Evolutionary conservation across 306 rosid genomes (phyloP).

Genomic region (Vigna unguiculata): DNA sequence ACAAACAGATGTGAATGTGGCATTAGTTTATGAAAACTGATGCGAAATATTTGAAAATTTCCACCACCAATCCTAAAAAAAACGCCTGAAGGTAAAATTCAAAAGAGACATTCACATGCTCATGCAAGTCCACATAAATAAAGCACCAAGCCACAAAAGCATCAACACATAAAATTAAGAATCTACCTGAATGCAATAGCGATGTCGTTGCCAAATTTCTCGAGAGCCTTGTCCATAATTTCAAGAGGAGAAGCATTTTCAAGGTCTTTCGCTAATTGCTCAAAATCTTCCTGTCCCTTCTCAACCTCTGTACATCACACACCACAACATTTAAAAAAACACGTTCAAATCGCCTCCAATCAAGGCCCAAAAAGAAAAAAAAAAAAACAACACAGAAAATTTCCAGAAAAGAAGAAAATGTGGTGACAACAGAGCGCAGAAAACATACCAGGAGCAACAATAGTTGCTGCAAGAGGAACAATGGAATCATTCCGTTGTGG

Average conservation of each 20-base stretch:
- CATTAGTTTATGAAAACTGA: not conserved
- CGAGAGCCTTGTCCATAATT: conserved; percentile 84
- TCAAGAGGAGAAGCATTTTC: conserved; percentile 90
- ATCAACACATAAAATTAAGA: not conserved
- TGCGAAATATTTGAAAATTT: not conserved
- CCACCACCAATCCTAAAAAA: not conserved
- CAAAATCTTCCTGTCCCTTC: conserved; percentile 65
- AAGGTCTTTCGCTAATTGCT: conserved; percentile 66
- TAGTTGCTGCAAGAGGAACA: conserved; percentile 69
- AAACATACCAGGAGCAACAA: conserved; percentile 63
- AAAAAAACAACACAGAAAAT: not conserved
- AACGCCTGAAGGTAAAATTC: not conserved
- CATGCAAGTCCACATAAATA: not conserved
- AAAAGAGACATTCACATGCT: not conserved
- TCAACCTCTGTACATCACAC: conserved; percentile 66
- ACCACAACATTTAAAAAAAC: conserved; percentile 15
- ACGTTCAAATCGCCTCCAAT: conserved; percentile 14
- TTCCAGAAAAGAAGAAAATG: not conserved
- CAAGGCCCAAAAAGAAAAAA: not conserved
- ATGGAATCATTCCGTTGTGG: conserved; percentile 61
- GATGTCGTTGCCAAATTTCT: conserved; percentile 80
- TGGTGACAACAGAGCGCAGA: not conserved
- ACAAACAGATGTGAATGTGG: not conserved
- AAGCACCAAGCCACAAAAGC: not conserved
- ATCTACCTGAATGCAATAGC: conserved; percentile 94